Evolutionary conservation across 495 filamentous ascomycete genomes (phyloP), one percentile per base, ranked within the genome.

Genomic region (Penicillium steckii): DNA sequence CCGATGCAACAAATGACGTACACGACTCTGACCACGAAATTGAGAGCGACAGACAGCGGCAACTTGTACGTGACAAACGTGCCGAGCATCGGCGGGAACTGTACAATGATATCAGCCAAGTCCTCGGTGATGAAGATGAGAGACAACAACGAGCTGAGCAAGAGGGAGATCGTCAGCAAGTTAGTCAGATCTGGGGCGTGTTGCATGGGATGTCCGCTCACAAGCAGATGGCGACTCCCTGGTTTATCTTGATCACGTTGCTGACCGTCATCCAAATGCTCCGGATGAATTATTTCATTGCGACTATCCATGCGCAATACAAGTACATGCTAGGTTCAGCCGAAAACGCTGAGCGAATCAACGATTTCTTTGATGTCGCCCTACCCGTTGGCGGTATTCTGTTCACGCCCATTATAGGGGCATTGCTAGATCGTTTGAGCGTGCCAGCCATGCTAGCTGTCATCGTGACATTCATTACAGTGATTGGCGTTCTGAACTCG

Each of bases 181-280:
- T 60, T 0, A 80, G 75, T 58, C 56, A 55, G 37, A 85, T 76
- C 45, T 96, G 89, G 89, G 93, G 93, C 41, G 86, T 86, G 9
- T 79, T 96, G 68, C 93, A 97, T 63, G 86, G 86, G 10, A 74
- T 77, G 19, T 78, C 86, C 3, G 88, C 89, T 0, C 61, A 73
- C 26, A 71, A 87, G 56, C 93, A 97, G 70, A 91, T 97, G 71
- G 66, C 64, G 12, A 86, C 84, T 2, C 88, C 87, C 3, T 97
- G 93, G 92, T 97, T 95, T 59, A 72, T 92, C n/a, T 73, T 97
- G 27, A 92, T 97, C 57, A 87, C 89, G 6, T 62, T 92, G 13
- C 94, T 97, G 73, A 96, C 93, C 1, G 81, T 94, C n/a, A 59
- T 95, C n/a, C 91, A 95, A 62, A 96, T 95, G 92, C 85, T 87